Evolutionary conservation across 1,284 basidiomycete genomes (phyloP), one percentile per base, ranked within the genome.

Genomic region (Trichosporon faecale): DNA sequence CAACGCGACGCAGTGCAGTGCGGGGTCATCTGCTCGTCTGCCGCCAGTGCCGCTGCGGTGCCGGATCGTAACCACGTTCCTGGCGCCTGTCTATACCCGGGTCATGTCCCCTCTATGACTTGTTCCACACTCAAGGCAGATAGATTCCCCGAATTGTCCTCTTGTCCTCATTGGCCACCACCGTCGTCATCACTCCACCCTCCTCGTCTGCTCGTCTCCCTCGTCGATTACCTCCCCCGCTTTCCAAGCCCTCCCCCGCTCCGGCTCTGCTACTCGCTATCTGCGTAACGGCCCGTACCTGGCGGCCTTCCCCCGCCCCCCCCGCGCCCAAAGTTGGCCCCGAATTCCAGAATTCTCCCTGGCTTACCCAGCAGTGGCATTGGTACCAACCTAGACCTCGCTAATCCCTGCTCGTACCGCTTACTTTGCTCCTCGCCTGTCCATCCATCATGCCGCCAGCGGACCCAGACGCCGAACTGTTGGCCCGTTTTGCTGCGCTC

Each of bases 401-500:
- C 57, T 61, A 31, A 60, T 60, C 27, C 55, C 27, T n/a, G 6
- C 40, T 14, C 6, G 40, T 44, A 11, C 55, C 52, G 27, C 14
- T 60, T 27, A 23, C 49, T 55, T 55, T 6, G 27, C 12, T 29
- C 33, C 18, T 29, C 55, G 33, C 52, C 31, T n/a, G n/a, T 60
- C 37, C 25, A 44, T 60, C 37, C 14, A 29, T 52, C 25, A 37
- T 37, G 33, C 23, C 33, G 12, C 40, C 21, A 63, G 14, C 52
- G 37, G 55, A 40, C 23, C 35, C 57, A 66, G 70, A 72, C 44
- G 70, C 64, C 52, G 68, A 66, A 2, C 40, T 72, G 16, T 29
- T 66, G 3, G 70, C 70, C 18, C 67, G 70, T 23, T 69, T 72
- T 18, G 65, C 57, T 1, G 70, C 70, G 6, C 68, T 72, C 31